Conservation (phyloP, 495 filamentous ascomycete species). For the Entonaema liquescens region DNA sequence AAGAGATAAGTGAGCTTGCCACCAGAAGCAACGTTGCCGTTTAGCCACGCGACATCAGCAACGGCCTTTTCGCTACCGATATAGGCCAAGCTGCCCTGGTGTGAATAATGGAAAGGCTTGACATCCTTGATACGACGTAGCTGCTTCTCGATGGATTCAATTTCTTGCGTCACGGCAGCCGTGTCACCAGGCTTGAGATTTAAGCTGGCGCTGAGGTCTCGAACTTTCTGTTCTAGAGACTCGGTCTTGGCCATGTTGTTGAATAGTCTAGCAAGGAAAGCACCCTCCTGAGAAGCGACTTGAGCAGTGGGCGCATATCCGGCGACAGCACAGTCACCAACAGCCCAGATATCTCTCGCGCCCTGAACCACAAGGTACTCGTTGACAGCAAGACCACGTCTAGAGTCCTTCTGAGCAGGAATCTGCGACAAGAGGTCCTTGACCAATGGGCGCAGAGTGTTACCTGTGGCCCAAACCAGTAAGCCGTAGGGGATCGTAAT, state of each 20-base stretch:
- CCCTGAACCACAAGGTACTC: conserved; percentile 99
- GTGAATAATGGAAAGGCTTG: conserved; percentile 96
- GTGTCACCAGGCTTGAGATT: conserved; percentile 62
- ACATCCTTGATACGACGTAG: conserved; percentile 89
- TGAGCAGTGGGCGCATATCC: conserved; percentile 98
- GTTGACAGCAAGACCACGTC: conserved; percentile 93
- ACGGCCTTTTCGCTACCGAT: conserved; percentile 98
- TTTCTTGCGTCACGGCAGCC: conserved; percentile 76
- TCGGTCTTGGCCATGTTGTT: conserved; percentile 97
- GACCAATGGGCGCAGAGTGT: conserved; percentile 87
- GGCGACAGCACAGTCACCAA: conserved; percentile 86
- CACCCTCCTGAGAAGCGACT: conserved; percentile 94
- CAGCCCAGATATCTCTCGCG: conserved; percentile 89
- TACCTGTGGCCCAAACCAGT: conserved; percentile 98
- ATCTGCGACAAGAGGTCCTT: conserved; percentile 91
- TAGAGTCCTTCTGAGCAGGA: conserved; percentile 92
- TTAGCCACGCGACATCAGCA: conserved; percentile 96
- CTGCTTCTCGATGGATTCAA: conserved; percentile 84
- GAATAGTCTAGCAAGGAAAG: conserved; percentile 93
- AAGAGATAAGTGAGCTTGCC: conserved; percentile 88
- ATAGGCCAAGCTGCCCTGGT: conserved; percentile 96
- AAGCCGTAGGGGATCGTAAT: conserved; percentile 93
- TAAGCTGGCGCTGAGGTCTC: conserved; percentile 62
- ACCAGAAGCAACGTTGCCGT: conserved; percentile 90
- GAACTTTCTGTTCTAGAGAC: conserved; percentile 75